Conservation (phyloP, 352 stramenopile genomes). For the Pythium guiyangense region DNA sequence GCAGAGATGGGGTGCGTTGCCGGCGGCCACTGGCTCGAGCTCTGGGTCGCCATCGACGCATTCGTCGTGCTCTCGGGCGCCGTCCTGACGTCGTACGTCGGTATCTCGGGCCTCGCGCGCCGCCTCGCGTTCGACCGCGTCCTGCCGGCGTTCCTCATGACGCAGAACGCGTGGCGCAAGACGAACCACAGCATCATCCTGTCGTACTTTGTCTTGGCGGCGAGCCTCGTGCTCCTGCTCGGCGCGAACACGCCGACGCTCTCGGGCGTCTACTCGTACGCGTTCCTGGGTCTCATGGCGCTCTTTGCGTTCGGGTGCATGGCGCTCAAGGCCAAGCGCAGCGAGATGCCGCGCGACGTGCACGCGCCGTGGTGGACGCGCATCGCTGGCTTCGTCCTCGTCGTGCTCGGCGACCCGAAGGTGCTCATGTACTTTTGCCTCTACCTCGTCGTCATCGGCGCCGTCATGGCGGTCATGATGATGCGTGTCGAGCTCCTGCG, state of each 20-base stretch:
- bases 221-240: slow-evolving; percentile 66
- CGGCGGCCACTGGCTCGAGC: slow-evolving; percentile 34
- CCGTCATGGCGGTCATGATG: too few relatives aligned
- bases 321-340: slow-evolving; percentile 81
- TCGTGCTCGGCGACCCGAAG: too few relatives aligned
- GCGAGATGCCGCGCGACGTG: slow-evolving; percentile 49
- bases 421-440: too few relatives aligned
- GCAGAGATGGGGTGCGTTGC: slow-evolving; percentile 46
- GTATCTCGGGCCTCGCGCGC: slow-evolving; percentile 68
- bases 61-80: slow-evolving; percentile 86
- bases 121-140: slow-evolving; percentile 69
- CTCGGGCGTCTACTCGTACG: slow-evolving; percentile 84
- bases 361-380: too few relatives aligned
- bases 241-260: slow-evolving; percentile 57
- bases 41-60: slow-evolving; percentile 68
- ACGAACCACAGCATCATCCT: slow-evolving; percentile 80
- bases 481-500: too few relatives aligned
- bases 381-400: too few relatives aligned
- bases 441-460: too few relatives aligned
- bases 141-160: slow-evolving; percentile 44
- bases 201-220: slow-evolving; percentile 55
- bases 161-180: slow-evolving; percentile 50
- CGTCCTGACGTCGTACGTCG: slow-evolving; percentile 80
- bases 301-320: slow-evolving; percentile 82
- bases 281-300: slow-evolving; percentile 78